Conservation (phyloP, 345 rosid genomes). For the Luvunga scandens region DNA sequence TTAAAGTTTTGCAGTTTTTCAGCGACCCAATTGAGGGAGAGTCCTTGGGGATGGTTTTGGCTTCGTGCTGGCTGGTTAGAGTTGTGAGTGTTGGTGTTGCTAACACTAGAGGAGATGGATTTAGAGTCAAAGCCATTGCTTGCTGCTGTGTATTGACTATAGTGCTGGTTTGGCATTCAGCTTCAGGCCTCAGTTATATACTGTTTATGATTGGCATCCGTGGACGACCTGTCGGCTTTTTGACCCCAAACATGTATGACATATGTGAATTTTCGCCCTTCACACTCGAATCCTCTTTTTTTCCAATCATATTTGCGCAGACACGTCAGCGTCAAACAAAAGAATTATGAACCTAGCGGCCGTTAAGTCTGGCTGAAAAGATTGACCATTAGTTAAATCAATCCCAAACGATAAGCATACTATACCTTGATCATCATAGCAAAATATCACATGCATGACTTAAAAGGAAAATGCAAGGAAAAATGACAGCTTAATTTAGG, state of each 20-base stretch:
- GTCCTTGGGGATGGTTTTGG: slow-evolving; percentile 10
- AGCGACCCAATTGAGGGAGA: slow-evolving; percentile 18
- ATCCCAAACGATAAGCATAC: no score
- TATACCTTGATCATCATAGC: no score
- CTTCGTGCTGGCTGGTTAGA: slow-evolving; percentile 8
- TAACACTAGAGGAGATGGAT: slow-evolving; percentile 22
- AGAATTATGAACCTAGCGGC: neutral
- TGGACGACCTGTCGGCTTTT: neutral
- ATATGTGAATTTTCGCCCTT: neutral
- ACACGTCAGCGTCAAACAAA: neutral
- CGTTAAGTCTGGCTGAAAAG: no score
- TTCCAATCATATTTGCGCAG: neutral
- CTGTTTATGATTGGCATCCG: neutral
- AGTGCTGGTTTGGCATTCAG: neutral
- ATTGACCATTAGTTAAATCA: no score
- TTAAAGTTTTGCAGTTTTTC: slow-evolving; percentile 39
- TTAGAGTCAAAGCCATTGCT: slow-evolving; percentile 20
- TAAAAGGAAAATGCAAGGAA: no score
- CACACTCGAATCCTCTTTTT: neutral
- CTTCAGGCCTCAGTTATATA: no score
- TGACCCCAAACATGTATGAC: no score
- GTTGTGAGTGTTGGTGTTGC: slow-evolving; percentile 21
- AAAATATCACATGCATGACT: no score
- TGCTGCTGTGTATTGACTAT: neutral
- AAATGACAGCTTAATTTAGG: no score